Percentiles rank a stretch among this genome's conserved stretches.
Evolutionary conservation across 441 rosid genomes (phyloP).

Genomic region (Gossypium aridum): DNA sequence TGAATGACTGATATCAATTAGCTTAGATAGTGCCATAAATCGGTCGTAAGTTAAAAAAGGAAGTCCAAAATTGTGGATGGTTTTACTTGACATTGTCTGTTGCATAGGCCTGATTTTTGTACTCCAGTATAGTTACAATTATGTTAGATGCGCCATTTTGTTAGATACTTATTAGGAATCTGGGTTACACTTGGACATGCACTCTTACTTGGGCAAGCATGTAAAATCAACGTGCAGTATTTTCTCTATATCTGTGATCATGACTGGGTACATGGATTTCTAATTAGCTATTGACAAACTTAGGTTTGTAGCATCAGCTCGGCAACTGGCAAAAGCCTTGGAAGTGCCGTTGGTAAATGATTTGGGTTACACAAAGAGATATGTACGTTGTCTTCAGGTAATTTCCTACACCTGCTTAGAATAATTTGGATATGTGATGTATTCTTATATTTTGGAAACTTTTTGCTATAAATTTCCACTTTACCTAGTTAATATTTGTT

Average conservation of each 20-base stretch:
- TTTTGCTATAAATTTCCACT: background rate
- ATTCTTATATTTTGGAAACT: background rate
- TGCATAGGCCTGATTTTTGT: background rate
- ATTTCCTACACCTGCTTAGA: slow-evolving; percentile 2
- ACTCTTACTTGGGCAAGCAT: background rate
- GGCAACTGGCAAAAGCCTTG: slow-evolving; percentile 94
- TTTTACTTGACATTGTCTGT: background rate
- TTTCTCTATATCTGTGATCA: background rate
- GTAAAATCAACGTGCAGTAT: background rate
- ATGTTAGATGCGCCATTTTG: background rate
- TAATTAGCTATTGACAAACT: slow-evolving; percentile 16
- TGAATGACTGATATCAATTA: background rate
- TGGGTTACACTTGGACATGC: background rate
- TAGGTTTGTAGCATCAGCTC: slow-evolving; percentile 96
- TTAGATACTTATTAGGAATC: background rate
- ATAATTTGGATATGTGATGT: background rate
- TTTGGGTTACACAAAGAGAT: slow-evolving; percentile 97
- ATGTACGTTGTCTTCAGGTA: slow-evolving; percentile 97
- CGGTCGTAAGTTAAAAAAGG: background rate
- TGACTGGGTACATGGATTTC: slow-evolving; percentile 10
- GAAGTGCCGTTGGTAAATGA: slow-evolving; percentile 98
- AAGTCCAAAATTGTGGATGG: background rate
- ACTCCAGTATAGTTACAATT: background rate
- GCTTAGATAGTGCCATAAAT: background rate
- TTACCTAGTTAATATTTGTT: background rate